Evolutionary conservation across 2,329 filamentous ascomycete genomes (phyloP).

Genomic region (Westerdykella aurantiaca): DNA sequence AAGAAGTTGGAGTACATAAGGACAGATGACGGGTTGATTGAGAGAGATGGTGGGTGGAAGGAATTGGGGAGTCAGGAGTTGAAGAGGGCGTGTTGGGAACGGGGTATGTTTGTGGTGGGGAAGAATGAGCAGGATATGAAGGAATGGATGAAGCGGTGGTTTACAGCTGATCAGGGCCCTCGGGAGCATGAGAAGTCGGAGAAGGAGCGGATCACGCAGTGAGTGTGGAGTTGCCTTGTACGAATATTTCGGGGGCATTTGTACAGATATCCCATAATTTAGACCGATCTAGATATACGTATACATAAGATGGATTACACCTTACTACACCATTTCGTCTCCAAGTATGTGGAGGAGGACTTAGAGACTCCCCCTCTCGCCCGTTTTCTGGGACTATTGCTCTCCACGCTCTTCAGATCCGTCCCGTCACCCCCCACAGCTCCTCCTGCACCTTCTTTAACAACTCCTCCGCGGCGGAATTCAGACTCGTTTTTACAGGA

Average conservation of each 20-base stretch:
- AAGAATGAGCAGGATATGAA: constrained; percentile 26
- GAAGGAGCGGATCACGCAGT: neutral
- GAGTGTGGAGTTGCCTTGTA: neutral
- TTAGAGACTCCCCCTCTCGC: neutral
- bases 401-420: too few species aligned
- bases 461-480: constrained; percentile 11
- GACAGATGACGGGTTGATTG: constrained; percentile 65
- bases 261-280: too few species aligned
- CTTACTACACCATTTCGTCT: neutral
- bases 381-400: neutral
- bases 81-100: constrained; percentile 61
- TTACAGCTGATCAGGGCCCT: neutral
- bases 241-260: neutral
- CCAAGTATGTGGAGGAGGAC: neutral
- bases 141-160: constrained; percentile 20
- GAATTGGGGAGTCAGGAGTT: constrained; percentile 60
- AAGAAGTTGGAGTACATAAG: constrained; percentile 58
- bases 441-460: constrained; percentile 10
- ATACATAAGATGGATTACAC: neutral
- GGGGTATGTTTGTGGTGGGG: constrained; percentile 25
- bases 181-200: neutral
- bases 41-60: constrained; percentile 54
- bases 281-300: neutral
- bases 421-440: constrained; percentile 5
- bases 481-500: constrained; percentile 7